Percentiles rank a stretch among this genome's conserved stretches.
Evolutionary conservation across 2,329 filamentous ascomycete genomes (phyloP).

Genomic region (Amesomyces nigricolor): DNA sequence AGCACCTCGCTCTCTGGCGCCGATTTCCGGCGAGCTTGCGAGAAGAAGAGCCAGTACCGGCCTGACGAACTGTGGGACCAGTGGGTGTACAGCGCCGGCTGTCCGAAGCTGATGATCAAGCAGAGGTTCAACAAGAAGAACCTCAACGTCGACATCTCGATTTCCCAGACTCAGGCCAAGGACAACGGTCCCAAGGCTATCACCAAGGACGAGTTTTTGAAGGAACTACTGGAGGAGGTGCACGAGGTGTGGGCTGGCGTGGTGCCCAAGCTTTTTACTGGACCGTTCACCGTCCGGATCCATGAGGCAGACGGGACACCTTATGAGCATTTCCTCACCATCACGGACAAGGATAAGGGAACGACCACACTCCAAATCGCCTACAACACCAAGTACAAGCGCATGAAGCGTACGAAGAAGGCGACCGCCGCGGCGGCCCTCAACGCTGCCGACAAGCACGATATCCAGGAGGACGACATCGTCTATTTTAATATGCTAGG

Average conservation of each 20-base stretch:
- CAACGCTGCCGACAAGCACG: conserved; percentile 53
- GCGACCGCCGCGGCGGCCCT: conserved; percentile 63
- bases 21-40: conserved; percentile 73
- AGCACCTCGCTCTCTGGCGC: conserved; percentile 31
- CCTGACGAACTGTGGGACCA: conserved; percentile 90
- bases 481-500: conserved; percentile 86
- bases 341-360: conserved; percentile 73
- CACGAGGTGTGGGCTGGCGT: conserved; percentile 63
- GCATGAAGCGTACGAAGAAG: conserved; percentile 82
- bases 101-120: conserved; percentile 77
- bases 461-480: conserved; percentile 65
- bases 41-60: conserved; percentile 80
- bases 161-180: conserved; percentile 64
- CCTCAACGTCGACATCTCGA: conserved; percentile 84
- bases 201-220: conserved; percentile 66
- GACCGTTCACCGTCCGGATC: conserved; percentile 95
- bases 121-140: conserved; percentile 98
- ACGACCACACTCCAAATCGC: conserved; percentile 81
- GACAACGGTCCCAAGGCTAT: conserved; percentile 35
- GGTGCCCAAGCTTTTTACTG: conserved; percentile 78
- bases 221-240: conserved; percentile 75
- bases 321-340: conserved; percentile 96
- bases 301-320: conserved; percentile 97
- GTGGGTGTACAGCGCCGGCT: conserved; percentile 85
- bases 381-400: conserved; percentile 99